Percentiles rank a stretch among this genome's conserved stretches.
Evolutionary conservation across 345 rosid genomes (phyloP).

Genomic region (Aquilaria yunnanensis): DNA sequence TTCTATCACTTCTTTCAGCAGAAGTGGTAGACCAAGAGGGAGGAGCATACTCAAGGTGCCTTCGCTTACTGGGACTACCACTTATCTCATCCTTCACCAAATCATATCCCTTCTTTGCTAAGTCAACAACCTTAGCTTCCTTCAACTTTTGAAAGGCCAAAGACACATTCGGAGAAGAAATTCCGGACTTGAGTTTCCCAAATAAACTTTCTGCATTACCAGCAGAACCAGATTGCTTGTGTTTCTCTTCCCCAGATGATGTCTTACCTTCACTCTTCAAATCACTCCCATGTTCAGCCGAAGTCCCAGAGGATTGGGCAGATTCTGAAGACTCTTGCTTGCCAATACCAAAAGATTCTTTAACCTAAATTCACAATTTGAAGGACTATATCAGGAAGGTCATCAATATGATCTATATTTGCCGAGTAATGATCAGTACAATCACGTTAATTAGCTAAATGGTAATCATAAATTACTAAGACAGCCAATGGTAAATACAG

Average conservation of each 20-base stretch:
- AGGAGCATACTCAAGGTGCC: constrained; percentile 77
- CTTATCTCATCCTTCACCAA: constrained; percentile 80
- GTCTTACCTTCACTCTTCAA: constrained; percentile 29
- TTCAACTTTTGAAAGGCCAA: constrained; percentile 56
- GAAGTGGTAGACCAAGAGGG: constrained; percentile 48
- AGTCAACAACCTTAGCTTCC: constrained; percentile 63
- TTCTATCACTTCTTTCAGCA: constrained; percentile 76
- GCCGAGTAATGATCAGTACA: too few species aligned
- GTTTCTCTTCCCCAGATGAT: constrained; percentile 40
- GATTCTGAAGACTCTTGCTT: constrained; percentile 45
- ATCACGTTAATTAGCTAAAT: too few species aligned
- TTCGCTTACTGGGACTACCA: constrained; percentile 57
- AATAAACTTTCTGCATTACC: constrained; percentile 49
- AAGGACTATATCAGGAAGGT: constrained; percentile 2
- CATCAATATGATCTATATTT: constrained; percentile 1
- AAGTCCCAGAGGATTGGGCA: constrained; percentile 30
- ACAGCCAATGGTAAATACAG: too few species aligned
- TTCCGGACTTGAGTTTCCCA: constrained; percentile 57
- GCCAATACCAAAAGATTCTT: constrained; percentile 54
- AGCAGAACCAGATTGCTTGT: constrained; percentile 35
- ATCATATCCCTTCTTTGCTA: constrained; percentile 85
- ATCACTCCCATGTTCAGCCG: constrained; percentile 33
- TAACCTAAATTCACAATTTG: constrained; percentile 47
- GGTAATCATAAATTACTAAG: too few species aligned
- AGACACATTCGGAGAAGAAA: constrained; percentile 63